Conservation (phyloP, 306 rosid genomes). For the Sechiopsis laciniata region DNA sequence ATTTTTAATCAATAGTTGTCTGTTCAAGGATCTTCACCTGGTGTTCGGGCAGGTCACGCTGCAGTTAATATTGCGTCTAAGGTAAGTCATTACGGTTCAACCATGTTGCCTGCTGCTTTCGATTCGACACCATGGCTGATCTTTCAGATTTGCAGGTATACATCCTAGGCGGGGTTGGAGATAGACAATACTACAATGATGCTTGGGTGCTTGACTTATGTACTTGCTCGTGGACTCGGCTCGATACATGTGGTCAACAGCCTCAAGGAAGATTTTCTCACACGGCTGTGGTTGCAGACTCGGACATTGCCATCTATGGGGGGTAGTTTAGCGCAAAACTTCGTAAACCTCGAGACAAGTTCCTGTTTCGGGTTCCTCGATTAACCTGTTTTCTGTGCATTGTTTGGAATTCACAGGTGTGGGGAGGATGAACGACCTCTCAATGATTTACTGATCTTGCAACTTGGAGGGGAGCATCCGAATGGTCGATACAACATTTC, state of each 20-base stretch:
- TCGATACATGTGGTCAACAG: slow-evolving; percentile 58
- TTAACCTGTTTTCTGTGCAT: neutral
- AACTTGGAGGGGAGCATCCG: slow-evolving; percentile 69
- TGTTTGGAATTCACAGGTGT: slow-evolving; percentile 44
- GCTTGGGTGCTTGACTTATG: slow-evolving; percentile 75
- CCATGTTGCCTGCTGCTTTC: neutral
- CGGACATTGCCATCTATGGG: slow-evolving; percentile 70
- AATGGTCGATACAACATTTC: slow-evolving; percentile 55
- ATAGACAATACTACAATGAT: slow-evolving; percentile 73
- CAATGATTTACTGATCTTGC: slow-evolving; percentile 69
- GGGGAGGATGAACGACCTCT: slow-evolving; percentile 96
- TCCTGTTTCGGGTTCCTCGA: neutral
- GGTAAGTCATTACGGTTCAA: slow-evolving; percentile 40
- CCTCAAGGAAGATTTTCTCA: slow-evolving; percentile 97
- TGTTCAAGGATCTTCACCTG: slow-evolving; percentile 83
- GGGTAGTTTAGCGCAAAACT: slow-evolving; percentile 46
- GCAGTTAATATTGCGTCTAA: slow-evolving; percentile 69
- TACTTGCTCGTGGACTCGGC: slow-evolving; percentile 69
- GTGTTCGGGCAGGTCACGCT: slow-evolving; percentile 88
- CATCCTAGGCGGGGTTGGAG: slow-evolving; percentile 91
- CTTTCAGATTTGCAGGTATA: slow-evolving; percentile 44
- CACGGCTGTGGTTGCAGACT: slow-evolving; percentile 68
- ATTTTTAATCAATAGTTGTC: slow-evolving; percentile 56
- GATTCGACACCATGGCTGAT: neutral
- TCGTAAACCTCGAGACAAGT: neutral